phyloP scores from a whole-genome alignment of 768 basidiomycete species.

The Daedalea quercina region DNA sequence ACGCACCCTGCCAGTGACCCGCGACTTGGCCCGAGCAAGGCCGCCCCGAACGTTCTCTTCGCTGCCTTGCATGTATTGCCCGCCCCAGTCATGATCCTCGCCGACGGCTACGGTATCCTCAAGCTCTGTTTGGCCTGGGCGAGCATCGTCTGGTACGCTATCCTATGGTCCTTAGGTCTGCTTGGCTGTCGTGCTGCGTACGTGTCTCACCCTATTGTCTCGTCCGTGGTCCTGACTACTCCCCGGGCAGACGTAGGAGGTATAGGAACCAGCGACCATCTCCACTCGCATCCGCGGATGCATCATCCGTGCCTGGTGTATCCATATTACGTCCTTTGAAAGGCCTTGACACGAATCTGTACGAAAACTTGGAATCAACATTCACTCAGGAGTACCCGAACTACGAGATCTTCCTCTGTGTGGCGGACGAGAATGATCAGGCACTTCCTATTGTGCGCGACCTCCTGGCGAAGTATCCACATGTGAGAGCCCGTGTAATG shows the following conservation, averaged over 20 bases:
- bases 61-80: neutral
- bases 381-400: slow-evolving; percentile 89
- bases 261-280: slow-evolving; percentile 66
- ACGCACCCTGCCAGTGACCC: neutral
- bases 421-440: slow-evolving; percentile 85
- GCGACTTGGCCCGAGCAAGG: too few relatives aligned
- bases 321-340: slow-evolving; percentile 92
- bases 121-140: slow-evolving; percentile 14
- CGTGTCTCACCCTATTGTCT: slow-evolving; percentile 7
- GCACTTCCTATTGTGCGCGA: slow-evolving; percentile 79
- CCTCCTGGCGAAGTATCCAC: slow-evolving; percentile 71
- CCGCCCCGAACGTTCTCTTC: too few relatives aligned
- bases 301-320: slow-evolving; percentile 67
- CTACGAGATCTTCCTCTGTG: slow-evolving; percentile 86
- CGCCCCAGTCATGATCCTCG: neutral
- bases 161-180: slow-evolving; percentile 33
- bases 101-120: slow-evolving; percentile 1
- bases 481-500: slow-evolving; percentile 64
- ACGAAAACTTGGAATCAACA: slow-evolving; percentile 91
- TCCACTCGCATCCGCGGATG: slow-evolving; percentile 43
- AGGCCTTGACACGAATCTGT: slow-evolving; percentile 92
- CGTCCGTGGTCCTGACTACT: neutral
- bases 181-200: slow-evolving; percentile 24
- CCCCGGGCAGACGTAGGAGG: slow-evolving; percentile 53
- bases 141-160: slow-evolving; percentile 30